Base-by-base conservation (phyloP, 352 stramenopile species). In the Phytophthora pini region DNA sequence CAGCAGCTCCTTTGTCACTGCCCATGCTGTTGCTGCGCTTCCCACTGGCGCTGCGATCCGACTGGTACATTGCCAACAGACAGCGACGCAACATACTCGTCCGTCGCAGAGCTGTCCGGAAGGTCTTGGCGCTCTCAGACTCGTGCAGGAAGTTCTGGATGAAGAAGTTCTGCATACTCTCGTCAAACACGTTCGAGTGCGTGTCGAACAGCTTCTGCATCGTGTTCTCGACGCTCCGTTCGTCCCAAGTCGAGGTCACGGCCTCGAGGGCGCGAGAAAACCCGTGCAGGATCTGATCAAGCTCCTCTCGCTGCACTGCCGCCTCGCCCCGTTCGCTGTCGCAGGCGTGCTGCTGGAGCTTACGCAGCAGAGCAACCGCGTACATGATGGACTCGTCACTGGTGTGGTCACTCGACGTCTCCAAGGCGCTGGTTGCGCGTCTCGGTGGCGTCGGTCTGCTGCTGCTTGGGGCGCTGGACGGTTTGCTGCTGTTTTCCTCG, bases 111-210 rank as follows among this genome's bases (percentile, higher is more conserved):
- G 84, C 82, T 4, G 77, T 79, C 13, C 82, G 82, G 38, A 92
- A 90, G 5, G 71, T 89, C 67, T 89, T 91, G 43, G 72, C 78
- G 41, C 73, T 88, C 49, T 91, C 84, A 10, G 76, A 87, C 74
- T 92, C 84, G 57, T 91, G 84, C 57, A 92, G 80, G 58, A 89
- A 94, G 68, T 94, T 92, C 65, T 93, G 87, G 68, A 93, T 90
- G 70, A 94, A 92, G 56, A 92, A 94, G 48, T 88, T 86, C 40
- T 93, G 87, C 68, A 94, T 88, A 61, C 72, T 88, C 48, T 94
- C 87, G 44, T 94, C 87, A 69, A 94, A 94, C 17, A 94, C 84
- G 46, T 94, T 86, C 27, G 81, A 77, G 72, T 94, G 85, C 22
- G 84, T 89, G 32, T 84, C 65, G 49, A 93, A 94, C 8, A 92